A percentile compares a stretch with the other conserved stretches of the same genome.
These are phyloP conservation scores for Penicillium paradoxum DNA, from an alignment of 495 filamentous ascomycete species.

Conservation along the genomic window DNA sequence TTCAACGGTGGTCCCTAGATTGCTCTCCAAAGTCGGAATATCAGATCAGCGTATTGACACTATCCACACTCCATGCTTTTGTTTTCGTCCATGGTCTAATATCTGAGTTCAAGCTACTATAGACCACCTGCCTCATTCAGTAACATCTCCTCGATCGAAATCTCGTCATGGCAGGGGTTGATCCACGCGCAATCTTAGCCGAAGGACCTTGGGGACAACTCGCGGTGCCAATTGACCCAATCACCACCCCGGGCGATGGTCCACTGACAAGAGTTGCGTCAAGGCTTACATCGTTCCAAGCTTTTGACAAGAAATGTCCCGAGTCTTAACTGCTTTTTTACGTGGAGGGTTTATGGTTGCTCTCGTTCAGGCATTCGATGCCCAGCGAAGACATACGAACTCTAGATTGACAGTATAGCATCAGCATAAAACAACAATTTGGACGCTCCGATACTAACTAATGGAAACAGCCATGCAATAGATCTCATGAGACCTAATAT, in stretches of 20 bases:
- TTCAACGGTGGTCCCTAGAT: neutral
- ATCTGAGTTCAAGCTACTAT: neutral
- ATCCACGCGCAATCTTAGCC: slow-evolving; percentile 16
- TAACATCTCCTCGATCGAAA: neutral
- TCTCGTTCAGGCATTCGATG: neutral
- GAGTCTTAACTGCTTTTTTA: neutral
- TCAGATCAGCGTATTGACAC: neutral
- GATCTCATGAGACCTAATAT: neutral
- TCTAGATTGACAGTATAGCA: neutral
- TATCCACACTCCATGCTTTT: neutral
- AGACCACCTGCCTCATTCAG: neutral
- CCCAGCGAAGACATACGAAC: neutral
- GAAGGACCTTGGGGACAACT: slow-evolving; percentile 26
- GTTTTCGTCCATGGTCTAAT: neutral
- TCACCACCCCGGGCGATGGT: slow-evolving; percentile 2
- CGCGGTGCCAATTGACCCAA: slow-evolving; percentile 10
- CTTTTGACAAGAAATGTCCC: slow-evolving; percentile 4
- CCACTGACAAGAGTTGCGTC: slow-evolving; percentile 5
- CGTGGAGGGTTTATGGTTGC: neutral
- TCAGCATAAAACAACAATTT: neutral
- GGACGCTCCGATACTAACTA: neutral
- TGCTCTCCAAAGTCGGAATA: neutral
- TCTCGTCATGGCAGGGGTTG: neutral
- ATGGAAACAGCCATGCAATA: neutral
- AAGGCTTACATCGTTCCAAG: neutral